Base-by-base conservation (phyloP, 257 asterid genomes). In the Henckelia pumila region DNA sequence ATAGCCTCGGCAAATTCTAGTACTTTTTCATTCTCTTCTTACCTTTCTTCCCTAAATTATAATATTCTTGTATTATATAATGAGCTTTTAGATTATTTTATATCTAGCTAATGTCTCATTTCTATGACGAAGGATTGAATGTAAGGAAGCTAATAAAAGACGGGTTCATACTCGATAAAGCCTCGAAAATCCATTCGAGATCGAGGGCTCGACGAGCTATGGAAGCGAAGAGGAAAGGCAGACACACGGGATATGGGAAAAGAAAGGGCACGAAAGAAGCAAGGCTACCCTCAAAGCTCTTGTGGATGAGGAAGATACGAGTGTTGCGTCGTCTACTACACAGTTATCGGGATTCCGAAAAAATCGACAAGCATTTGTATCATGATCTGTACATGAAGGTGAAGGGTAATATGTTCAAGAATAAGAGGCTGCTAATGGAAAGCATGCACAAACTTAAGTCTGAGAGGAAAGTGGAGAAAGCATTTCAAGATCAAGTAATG, bases 191-290 rank as follows among this genome's bases (percentile, higher is more conserved):
- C 32, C 68, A 40, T 11, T 63, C 68, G 8, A 28, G 68, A 29
- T 63, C 56, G 16, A 52, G 24, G 24, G 58, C 37, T 44, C 14
- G 57, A 44, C 33, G n/a, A 24, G 57, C 37, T 24, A 37, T 63
- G 35, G 58, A 63, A 37, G 68, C 57, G 0, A 63, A 40, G 68
- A 63, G 68, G 23, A 63, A 37, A 19, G 58, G 68, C 13, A 40
- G 68, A 55, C 68, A 63, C 68, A 13, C 21, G 16, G 68, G 68
- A 23, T 23, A 22, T 6, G 92, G 93, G 80, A 86, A 86, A 52
- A 82, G 93, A 11, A 86, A 78, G 85, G 93, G 93, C 80, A 86
- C 93, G 4, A 78, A 88, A 77, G 93, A 86, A 74, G 89, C 93
- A 23, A 86, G 93, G 61, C 63, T 86, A 76, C 93, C 92, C 23